Percentiles rank a stretch among this genome's conserved stretches.
phyloP scores from a whole-genome alignment of 1,139 yeast genomes.

The Candida sp. region DNA sequence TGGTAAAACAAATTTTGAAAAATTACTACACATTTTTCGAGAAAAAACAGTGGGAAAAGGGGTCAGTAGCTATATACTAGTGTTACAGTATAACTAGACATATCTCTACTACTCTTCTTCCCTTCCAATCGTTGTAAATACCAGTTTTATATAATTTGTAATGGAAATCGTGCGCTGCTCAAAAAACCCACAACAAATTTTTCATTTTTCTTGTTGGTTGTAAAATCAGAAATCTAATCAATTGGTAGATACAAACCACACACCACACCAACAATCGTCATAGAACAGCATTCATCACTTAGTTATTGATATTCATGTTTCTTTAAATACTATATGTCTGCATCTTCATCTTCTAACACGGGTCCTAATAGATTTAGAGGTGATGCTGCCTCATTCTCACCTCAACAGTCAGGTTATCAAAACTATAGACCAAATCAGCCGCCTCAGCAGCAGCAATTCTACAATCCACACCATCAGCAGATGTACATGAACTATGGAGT shows the following conservation, averaged over 20 bases:
- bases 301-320: constrained; percentile 1
- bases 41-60: no score
- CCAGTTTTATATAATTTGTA: no score
- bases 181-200: background rate
- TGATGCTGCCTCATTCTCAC: constrained; percentile 41
- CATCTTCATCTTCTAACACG: constrained; percentile 17
- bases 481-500: constrained; percentile 15
- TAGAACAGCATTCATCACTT: background rate
- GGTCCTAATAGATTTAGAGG: constrained; percentile 41
- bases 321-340: constrained; percentile 2
- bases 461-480: constrained; percentile 16
- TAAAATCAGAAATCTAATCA: background rate
- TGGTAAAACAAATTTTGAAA: no score
- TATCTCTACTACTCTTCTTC: no score
- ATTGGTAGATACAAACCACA: background rate
- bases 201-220: background rate
- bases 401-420: constrained; percentile 13
- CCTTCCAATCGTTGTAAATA: no score
- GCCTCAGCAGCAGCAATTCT: constrained; percentile 13
- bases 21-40: no score
- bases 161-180: background rate
- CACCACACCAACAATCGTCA: background rate
- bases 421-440: constrained; percentile 13
- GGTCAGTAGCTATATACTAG: no score
- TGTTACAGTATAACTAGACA: no score